phyloP scores from a whole-genome alignment of 2,329 filamentous ascomycete species.

The Talaromyces sp. region DNA sequence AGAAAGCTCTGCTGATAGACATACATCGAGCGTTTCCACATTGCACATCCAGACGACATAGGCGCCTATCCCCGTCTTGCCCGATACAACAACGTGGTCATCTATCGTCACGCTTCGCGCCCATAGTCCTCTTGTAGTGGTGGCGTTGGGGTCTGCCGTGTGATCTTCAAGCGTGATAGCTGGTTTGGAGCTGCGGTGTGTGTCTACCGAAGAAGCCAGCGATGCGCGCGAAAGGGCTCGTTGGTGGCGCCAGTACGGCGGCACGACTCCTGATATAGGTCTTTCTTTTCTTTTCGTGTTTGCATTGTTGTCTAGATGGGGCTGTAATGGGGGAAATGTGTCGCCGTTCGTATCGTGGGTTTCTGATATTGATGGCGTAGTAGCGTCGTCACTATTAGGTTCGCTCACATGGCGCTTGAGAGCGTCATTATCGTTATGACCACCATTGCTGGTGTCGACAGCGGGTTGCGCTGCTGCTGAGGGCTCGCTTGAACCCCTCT shows the following conservation, averaged over 20 bases:
- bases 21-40: slow-evolving; percentile 78
- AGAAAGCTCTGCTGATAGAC: slow-evolving; percentile 29
- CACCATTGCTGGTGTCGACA: background rate
- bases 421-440: background rate
- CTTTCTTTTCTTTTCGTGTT: slow-evolving; percentile 20
- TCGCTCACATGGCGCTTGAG: background rate
- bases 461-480: slow-evolving; percentile 3
- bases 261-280: slow-evolving; percentile 34
- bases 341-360: background rate
- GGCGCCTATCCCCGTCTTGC: slow-evolving; percentile 64
- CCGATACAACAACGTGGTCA: slow-evolving; percentile 60
- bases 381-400: background rate
- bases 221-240: slow-evolving; percentile 42
- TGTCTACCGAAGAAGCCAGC: slow-evolving; percentile 32
- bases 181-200: slow-evolving; percentile 27
- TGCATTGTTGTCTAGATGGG: background rate
- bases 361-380: background rate
- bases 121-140: slow-evolving; percentile 59
- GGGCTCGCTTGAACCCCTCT: slow-evolving; percentile 12
- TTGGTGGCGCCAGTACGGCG: slow-evolving; percentile 47
- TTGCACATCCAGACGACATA: slow-evolving; percentile 94
- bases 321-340: background rate
- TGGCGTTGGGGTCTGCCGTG: slow-evolving; percentile 55
- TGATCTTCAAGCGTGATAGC: slow-evolving; percentile 63
- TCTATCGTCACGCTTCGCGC: slow-evolving; percentile 60